Evolutionary conservation across 768 basidiomycete genomes (phyloP), one percentile per base, ranked within the genome.

Genomic region (Mycena venus): DNA sequence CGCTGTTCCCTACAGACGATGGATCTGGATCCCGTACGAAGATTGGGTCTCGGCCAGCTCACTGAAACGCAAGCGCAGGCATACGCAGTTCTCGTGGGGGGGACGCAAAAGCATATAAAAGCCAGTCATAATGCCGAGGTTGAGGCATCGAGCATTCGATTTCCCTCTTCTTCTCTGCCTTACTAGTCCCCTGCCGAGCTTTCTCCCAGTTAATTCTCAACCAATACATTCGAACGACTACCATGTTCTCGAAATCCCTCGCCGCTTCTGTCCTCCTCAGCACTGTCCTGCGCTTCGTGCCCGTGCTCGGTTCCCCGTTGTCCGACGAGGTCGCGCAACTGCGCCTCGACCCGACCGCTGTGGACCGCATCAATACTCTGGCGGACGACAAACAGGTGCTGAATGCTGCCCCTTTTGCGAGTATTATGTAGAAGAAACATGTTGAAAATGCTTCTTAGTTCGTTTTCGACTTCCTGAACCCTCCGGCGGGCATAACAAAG

Each of bases 391-490:
- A 32, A 2, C 63, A 72, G 34, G 75, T 68, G 25, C 29, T 9
- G 32, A 21, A 31, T 49, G 21, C n/a, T 11, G 8, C 9, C 1
- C 14, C 10, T 15, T 21, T 29, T 2, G 11, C 27, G n/a, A n/a
- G n/a, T n/a, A n/a, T n/a, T n/a, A n/a, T n/a, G n/a, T 3, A 4
- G 10, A 19, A 3, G 5, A 9, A 29, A 27, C n/a, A 32, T 34
- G 53, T 47, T 63, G 31, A 64, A 40, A 17, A 29, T 21, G 47
- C 11, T 25, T 38, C 34, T 19, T 42, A 78, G 77, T 74, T 78
- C 38, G 38, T 76, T 12, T 78, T 76, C 72, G 73, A 76, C 51
- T 78, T 78, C 40, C 49, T 78, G 38, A 67, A 69, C 56, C 73
- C 77, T 1, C 31, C 64, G 9, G 70, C 34, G 11, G 75, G 75